Percentiles rank a stretch among this genome's conserved stretches.
phyloP scores from a whole-genome alignment of 2,329 filamentous ascomycete species.

The Plenodomus lindquistii region DNA sequence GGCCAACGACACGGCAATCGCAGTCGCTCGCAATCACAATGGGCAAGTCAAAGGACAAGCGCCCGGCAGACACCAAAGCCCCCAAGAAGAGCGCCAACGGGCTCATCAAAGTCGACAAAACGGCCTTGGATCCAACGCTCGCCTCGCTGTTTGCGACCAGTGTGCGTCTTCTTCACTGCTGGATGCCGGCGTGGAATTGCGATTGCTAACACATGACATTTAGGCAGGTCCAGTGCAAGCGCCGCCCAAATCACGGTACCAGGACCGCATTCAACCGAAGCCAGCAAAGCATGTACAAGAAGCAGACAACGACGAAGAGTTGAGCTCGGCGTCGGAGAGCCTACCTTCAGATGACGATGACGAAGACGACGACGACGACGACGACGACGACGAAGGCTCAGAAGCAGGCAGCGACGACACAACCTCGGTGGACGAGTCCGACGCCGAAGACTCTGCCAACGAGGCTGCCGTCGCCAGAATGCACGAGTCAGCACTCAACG shows the following conservation, averaged over 20 bases:
- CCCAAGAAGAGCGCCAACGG: slow-evolving; percentile 16
- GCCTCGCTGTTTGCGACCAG: slow-evolving; percentile 54
- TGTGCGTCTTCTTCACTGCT: slow-evolving; percentile 29
- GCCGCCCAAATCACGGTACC: slow-evolving; percentile 48
- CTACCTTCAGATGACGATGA: slow-evolving; percentile 17
- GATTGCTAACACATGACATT: slow-evolving; percentile 14
- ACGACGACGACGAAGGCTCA: slow-evolving; percentile 40
- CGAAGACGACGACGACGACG: slow-evolving; percentile 36
- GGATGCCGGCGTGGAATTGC: neutral
- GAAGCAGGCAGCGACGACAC: slow-evolving; percentile 37
- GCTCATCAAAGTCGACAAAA: slow-evolving; percentile 35
- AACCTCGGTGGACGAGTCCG: slow-evolving; percentile 23
- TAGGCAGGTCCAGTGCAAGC: slow-evolving; percentile 44
- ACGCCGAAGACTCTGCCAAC: slow-evolving; percentile 21
- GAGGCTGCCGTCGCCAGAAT: slow-evolving; percentile 31
- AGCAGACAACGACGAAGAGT: slow-evolving; percentile 34
- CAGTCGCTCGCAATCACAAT: slow-evolving; percentile 18
- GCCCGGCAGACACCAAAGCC: slow-evolving; percentile 15
- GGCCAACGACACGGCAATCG: too few relatives aligned
- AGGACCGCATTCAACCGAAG: slow-evolving; percentile 26
- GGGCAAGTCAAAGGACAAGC: slow-evolving; percentile 40
- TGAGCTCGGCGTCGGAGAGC: slow-evolving; percentile 20
- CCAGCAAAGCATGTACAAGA: slow-evolving; percentile 48
- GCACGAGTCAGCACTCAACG: slow-evolving; percentile 29
- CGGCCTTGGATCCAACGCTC: slow-evolving; percentile 48